Evolutionary conservation across 139 green algal species (phyloP).

Genomic region (Ulvella scutata): DNA sequence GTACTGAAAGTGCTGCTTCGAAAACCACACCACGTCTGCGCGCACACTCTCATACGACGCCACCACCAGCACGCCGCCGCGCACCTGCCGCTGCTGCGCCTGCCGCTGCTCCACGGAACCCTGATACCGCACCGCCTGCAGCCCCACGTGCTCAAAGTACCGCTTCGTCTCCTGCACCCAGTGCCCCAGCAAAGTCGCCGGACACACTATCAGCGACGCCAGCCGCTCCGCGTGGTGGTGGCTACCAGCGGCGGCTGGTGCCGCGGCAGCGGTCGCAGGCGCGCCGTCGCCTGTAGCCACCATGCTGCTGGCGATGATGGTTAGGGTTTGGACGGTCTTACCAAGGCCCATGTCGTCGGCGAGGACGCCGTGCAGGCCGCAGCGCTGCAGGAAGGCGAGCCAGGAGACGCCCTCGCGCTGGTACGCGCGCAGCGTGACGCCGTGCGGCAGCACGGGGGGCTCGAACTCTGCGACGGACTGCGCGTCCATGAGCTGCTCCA

Average conservation of each 20-base stretch:
- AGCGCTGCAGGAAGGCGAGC: constrained; percentile 88
- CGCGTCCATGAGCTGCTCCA: constrained; percentile 85
- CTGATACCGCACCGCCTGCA: constrained; percentile 47
- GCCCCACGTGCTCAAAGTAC: constrained; percentile 36
- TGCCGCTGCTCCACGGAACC: constrained; percentile 19
- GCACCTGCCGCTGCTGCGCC: not conserved
- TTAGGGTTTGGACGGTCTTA: constrained; percentile 20
- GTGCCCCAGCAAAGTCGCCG: constrained; percentile 82
- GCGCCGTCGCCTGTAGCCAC: not conserved
- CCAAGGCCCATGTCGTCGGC: constrained; percentile 87
- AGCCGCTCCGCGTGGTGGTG: constrained; percentile 1
- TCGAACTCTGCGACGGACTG: constrained; percentile 43
- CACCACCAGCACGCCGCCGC: constrained; percentile 36
- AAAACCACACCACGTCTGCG: constrained; percentile 60
- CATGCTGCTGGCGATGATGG: not conserved
- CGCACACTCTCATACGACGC: constrained; percentile 80
- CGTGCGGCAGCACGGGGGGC: constrained; percentile 33
- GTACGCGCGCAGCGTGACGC: constrained; percentile 63
- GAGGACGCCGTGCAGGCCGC: constrained; percentile 86
- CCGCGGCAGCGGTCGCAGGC: not conserved
- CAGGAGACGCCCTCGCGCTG: constrained; percentile 94
- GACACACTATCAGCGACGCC: constrained; percentile 78
- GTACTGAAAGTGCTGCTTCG: constrained; percentile 33
- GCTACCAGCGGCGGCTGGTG: not conserved
- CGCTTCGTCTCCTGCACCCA: constrained; percentile 77